Base-by-base conservation (phyloP, 1,139 yeast genomes). In the Geotrichum restrictum region DNA sequence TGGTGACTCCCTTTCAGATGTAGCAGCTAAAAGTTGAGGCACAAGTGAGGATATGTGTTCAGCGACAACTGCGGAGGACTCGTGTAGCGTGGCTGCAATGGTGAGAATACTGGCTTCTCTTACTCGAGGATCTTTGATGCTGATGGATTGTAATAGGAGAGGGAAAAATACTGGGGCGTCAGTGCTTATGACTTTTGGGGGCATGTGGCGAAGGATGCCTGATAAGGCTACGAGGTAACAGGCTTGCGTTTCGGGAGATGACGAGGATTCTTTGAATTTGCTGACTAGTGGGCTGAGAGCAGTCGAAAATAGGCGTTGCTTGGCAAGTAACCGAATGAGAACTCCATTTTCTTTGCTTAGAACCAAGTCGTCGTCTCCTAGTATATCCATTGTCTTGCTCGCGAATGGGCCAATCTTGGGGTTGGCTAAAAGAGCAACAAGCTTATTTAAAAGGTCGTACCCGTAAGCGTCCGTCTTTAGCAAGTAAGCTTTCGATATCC, bases 401-500 rank as follows among this genome's bases (percentile, higher is more conserved):
- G 74, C 72, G n/a, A 56, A 54, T 1, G 62, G 52, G 18, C 80
- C 77, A 8, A 63, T 42, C 2, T 54, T 51, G 3, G 62, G 53
- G 39, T 71, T 68, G 1, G 68, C 61, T 10, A 81, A 62, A 19
- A 77, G 58, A 0, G 55, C 58, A 24, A 78, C 59, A n/a, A 78
- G 62, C 56, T 61, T 62, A 42, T 67, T 64, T 58, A 76, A 67
- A 27, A 73, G 73, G 5, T 62, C 63, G n/a, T 71, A 66, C 0
- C 84, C 83, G 0, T 61, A 47, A 2, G 71, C 64, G 57, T 85
- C 84, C 53, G 79, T 77, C 60, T 78, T 81, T 64, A 87, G 64
- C 0, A 87, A 64, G 48, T 86, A 73, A 0, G 87, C 94, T 65
- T 88, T 89, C 29, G 82, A 71, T 4, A 82, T 68, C 96, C 96